Evolutionary conservation across 1,284 basidiomycete species (phyloP).

Genomic region (Mycena sp.): DNA sequence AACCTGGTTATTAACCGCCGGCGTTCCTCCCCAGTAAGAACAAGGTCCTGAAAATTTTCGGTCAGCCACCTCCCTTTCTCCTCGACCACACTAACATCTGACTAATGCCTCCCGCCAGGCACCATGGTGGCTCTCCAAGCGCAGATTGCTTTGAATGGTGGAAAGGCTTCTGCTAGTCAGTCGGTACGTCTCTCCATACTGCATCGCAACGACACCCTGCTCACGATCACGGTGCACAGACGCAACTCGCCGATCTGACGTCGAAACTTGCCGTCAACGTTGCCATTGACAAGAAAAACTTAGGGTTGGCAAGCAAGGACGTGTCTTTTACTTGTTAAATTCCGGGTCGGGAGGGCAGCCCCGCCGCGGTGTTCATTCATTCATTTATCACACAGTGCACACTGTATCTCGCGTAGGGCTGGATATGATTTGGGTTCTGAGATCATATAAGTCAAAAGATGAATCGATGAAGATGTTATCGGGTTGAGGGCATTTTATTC

Average conservation of each 20-base stretch:
- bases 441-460: too few relatives aligned
- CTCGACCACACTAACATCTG: neutral
- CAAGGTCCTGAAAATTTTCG: constrained; percentile 23
- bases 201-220: too few relatives aligned
- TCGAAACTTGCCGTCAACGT: constrained; percentile 22
- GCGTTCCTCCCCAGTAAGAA: neutral
- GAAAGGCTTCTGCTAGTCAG: constrained; percentile 10
- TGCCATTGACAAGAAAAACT: constrained; percentile 21
- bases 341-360: too few relatives aligned
- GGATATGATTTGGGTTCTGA: too few relatives aligned
- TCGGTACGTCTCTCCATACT: neutral
- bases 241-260: constrained; percentile 9
- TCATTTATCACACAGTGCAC: too few relatives aligned
- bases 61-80: neutral
- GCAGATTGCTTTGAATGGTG: constrained; percentile 16
- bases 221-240: neutral
- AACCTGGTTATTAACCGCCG: too few relatives aligned
- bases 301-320: constrained; percentile 17
- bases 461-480: too few relatives aligned
- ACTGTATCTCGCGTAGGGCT: too few relatives aligned
- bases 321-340: constrained; percentile 15
- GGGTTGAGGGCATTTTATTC: too few relatives aligned
- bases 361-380: too few relatives aligned
- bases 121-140: constrained; percentile 22
- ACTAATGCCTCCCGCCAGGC: neutral